Conservation (phyloP, 1,284 basidiomycete species). For the Puccinia triticina region DNA sequence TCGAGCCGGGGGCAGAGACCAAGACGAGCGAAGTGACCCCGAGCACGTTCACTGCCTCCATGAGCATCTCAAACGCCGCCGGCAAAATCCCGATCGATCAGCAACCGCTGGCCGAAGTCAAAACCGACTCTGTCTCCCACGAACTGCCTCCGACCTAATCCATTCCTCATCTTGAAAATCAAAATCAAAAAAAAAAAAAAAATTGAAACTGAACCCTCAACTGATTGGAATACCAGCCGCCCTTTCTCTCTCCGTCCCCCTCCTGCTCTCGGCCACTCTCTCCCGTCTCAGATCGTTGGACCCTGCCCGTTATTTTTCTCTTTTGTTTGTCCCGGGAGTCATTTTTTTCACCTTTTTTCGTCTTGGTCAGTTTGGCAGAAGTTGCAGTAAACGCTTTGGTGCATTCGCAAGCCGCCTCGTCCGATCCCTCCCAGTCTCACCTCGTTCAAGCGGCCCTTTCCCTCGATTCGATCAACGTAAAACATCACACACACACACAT, state of each 20-base stretch:
- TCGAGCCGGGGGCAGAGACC: slow-evolving; percentile 62
- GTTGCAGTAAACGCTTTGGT: background rate
- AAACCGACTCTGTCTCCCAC: slow-evolving; percentile 19
- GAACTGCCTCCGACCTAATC: slow-evolving; percentile 1
- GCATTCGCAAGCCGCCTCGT: background rate
- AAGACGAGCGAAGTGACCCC: slow-evolving; percentile 7
- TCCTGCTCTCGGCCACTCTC: background rate
- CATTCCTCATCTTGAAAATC: no score
- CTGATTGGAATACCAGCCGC: background rate
- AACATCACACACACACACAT: no score
- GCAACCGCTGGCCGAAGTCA: slow-evolving; percentile 38
- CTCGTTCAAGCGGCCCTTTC: background rate
- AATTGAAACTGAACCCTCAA: background rate
- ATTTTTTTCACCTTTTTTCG: background rate
- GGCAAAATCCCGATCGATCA: slow-evolving; percentile 24
- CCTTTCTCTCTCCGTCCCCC: background rate
- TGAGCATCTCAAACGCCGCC: slow-evolving; percentile 3
- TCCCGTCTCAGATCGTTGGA: background rate
- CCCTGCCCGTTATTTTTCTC: background rate
- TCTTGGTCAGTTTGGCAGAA: background rate
- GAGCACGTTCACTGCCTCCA: slow-evolving; percentile 11
- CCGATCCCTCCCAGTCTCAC: background rate
- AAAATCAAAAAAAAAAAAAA: background rate
- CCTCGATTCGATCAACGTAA: background rate
- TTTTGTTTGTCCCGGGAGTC: background rate